A percentile compares a stretch with the other conserved stretches of the same genome.
Conservation (phyloP, 176 grass and related monocot species). For the Triticum urartu region DNA sequence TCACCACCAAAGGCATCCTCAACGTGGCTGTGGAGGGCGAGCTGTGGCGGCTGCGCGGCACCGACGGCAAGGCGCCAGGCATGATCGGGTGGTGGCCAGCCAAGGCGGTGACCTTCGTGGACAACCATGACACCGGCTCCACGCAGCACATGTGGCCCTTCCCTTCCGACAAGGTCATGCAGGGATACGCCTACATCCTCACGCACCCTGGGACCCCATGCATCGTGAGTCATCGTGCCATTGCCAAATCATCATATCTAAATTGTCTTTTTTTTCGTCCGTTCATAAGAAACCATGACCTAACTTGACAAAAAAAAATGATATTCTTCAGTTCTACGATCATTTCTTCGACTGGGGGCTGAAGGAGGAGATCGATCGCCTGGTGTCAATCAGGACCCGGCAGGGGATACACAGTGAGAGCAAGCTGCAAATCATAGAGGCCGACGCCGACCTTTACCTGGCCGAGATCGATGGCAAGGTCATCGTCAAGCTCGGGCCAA, state of each 20-base stretch:
- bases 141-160: slow-evolving; percentile 82
- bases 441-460: slow-evolving; percentile 66
- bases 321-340: slow-evolving; percentile 62
- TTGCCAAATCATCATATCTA: neutral
- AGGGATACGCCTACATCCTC: slow-evolving; percentile 93
- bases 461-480: slow-evolving; percentile 66
- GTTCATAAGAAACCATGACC: neutral
- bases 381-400: slow-evolving; percentile 52
- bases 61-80: slow-evolving; percentile 60
- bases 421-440: slow-evolving; percentile 53
- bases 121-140: slow-evolving; percentile 86
- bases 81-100: slow-evolving; percentile 68
- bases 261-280: neutral
- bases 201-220: slow-evolving; percentile 75
- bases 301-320: neutral
- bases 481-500: slow-evolving; percentile 54
- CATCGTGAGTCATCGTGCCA: slow-evolving; percentile 49
- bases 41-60: slow-evolving; percentile 51
- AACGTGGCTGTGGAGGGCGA: slow-evolving; percentile 66
- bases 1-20: slow-evolving; percentile 76
- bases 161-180: slow-evolving; percentile 80
- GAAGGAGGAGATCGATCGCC: slow-evolving; percentile 53
- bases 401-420: slow-evolving; percentile 50
- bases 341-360: slow-evolving; percentile 71
- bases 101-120: slow-evolving; percentile 78